Percentiles rank a stretch among this genome's conserved stretches.
Evolutionary conservation across 805 yeast species (phyloP).

Genomic region (Yamadazyma phyllophila): DNA sequence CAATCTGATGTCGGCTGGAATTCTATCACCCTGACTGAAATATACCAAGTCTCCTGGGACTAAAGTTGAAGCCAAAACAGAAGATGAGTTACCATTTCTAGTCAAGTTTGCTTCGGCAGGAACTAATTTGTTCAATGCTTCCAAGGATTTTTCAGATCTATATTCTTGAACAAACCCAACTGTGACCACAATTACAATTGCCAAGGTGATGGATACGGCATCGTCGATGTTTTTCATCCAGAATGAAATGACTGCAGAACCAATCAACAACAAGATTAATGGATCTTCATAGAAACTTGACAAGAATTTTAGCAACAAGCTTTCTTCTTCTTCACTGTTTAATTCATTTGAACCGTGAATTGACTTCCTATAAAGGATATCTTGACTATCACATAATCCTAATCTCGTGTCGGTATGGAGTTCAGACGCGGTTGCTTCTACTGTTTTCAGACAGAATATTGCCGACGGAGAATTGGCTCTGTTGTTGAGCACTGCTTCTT

Average conservation of each 20-base stretch:
- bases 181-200: constrained; percentile 87
- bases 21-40: constrained; percentile 88
- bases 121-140: constrained; percentile 87
- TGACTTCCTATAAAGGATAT: constrained; percentile 66
- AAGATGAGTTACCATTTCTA: constrained; percentile 72
- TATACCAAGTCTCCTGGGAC: constrained; percentile 97
- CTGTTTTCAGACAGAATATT: constrained; percentile 57
- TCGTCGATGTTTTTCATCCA: constrained; percentile 96
- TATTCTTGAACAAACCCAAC: constrained; percentile 98
- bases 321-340: constrained; percentile 72
- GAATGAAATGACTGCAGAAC: constrained; percentile 83
- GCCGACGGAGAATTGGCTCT: constrained; percentile 54
- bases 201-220: constrained; percentile 89
- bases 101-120: constrained; percentile 96
- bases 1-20: constrained; percentile 92
- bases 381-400: constrained; percentile 72
- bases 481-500: constrained; percentile 11
- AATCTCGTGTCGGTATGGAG: constrained; percentile 56
- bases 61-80: constrained; percentile 79
- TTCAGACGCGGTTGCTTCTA: constrained; percentile 62
- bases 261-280: constrained; percentile 80
- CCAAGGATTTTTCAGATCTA: constrained; percentile 89
- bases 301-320: constrained; percentile 65
- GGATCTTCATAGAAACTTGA: constrained; percentile 88
- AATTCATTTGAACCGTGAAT: constrained; percentile 83